These are phyloP conservation scores for Moricandia moricandioides DNA, from an alignment of 345 rosid species.

Conservation along the genomic window DNA sequence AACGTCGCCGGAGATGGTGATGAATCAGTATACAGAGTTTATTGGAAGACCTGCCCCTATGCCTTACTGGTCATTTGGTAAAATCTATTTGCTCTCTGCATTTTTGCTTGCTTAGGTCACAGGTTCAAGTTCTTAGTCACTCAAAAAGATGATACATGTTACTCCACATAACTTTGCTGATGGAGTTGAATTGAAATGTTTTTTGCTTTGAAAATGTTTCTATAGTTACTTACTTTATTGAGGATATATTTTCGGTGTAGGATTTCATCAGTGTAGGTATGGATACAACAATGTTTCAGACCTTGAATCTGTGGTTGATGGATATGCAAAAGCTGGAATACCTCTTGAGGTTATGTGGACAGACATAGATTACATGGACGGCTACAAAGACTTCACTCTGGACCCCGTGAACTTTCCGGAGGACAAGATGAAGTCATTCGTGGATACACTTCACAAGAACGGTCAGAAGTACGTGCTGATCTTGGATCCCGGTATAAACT, in stretches of 20 bases:
- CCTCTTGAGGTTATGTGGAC: constrained; percentile 86
- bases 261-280: constrained; percentile 70
- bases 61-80: constrained; percentile 88
- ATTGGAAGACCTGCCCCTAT: constrained; percentile 72
- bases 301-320: constrained; percentile 53
- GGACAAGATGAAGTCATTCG: constrained; percentile 46
- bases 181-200: neutral
- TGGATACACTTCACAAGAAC: constrained; percentile 49
- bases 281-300: constrained; percentile 67
- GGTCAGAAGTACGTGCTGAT: constrained; percentile 67
- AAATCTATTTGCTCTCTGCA: neutral
- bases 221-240: neutral
- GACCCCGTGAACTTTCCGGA: constrained; percentile 59
- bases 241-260: constrained; percentile 25
- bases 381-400: constrained; percentile 64
- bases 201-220: neutral
- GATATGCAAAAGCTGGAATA: constrained; percentile 64
- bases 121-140: neutral
- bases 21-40: constrained; percentile 64
- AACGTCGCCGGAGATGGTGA: constrained; percentile 51
- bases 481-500: constrained; percentile 64
- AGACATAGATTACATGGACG: constrained; percentile 81
- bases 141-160: neutral
- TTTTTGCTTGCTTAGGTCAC: neutral
- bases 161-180: neutral